Conservation (phyloP, 2,329 filamentous ascomycete species). For the Arthroderma uncinatum region DNA sequence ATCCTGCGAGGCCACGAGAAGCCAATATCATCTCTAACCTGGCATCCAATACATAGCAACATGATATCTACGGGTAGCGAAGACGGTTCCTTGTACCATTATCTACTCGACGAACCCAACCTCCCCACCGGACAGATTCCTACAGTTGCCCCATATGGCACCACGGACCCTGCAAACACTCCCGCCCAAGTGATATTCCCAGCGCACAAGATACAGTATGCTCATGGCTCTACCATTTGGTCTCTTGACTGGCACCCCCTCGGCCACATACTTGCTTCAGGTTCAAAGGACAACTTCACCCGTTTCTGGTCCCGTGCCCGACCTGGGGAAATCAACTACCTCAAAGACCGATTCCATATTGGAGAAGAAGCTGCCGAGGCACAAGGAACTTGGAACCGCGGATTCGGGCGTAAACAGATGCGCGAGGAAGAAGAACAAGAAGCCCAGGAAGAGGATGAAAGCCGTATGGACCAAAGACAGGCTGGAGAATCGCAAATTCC, state of each 20-base stretch:
- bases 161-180: constrained; percentile 63
- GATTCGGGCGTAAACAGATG: constrained; percentile 63
- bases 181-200: constrained; percentile 86
- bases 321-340: constrained; percentile 73
- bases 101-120: constrained; percentile 91
- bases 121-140: constrained; percentile 61
- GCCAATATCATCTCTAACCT: constrained; percentile 81
- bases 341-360: constrained; percentile 90
- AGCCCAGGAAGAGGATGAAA: constrained; percentile 83
- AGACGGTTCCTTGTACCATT: constrained; percentile 83
- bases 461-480: constrained; percentile 82
- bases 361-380: constrained; percentile 87
- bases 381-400: constrained; percentile 84
- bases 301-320: constrained; percentile 90
- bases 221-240: constrained; percentile 94
- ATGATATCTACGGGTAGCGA: constrained; percentile 82
- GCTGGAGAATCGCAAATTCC: constrained; percentile 46
- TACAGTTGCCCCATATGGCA: constrained; percentile 74
- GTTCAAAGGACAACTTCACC: constrained; percentile 92
- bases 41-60: constrained; percentile 86
- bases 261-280: constrained; percentile 87
- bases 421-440: constrained; percentile 92
- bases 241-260: constrained; percentile 96
- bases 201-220: constrained; percentile 73
- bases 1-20: constrained; percentile 91